phyloP scores from a whole-genome alignment of 768 basidiomycete species.

The Mycena rosella region DNA sequence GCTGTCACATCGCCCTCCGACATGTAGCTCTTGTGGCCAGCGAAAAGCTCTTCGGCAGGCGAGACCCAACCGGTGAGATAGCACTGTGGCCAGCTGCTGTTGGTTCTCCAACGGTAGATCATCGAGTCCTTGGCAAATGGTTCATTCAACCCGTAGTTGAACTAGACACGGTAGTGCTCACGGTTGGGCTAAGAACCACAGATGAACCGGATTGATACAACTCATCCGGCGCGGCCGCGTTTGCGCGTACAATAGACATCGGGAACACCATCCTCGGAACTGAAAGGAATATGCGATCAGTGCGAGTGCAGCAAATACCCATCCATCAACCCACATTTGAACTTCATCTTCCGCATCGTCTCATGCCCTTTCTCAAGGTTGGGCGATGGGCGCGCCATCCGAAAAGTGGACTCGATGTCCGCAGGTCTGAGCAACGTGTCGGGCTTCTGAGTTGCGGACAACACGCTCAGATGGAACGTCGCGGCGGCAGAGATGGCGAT shows the following conservation, averaged over 20 bases:
- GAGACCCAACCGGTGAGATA: slow-evolving; percentile 38
- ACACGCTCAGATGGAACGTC: slow-evolving; percentile 31
- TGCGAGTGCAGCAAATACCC: neutral
- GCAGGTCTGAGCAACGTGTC: slow-evolving; percentile 4
- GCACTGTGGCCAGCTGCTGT: slow-evolving; percentile 33
- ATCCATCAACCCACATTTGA: slow-evolving; percentile 27
- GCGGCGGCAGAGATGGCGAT: slow-evolving; percentile 24
- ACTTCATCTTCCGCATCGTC: slow-evolving; percentile 22
- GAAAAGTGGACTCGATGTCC: slow-evolving; percentile 18
- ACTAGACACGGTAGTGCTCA: neutral
- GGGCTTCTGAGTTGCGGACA: neutral
- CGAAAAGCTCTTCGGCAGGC: slow-evolving; percentile 16
- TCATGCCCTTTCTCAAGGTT: slow-evolving; percentile 29
- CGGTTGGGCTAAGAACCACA: slow-evolving; percentile 30
- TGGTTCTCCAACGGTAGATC: slow-evolving; percentile 39
- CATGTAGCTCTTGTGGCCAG: slow-evolving; percentile 33
- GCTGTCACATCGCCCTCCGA: slow-evolving; percentile 31
- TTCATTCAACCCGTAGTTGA: neutral
- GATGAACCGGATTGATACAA: slow-evolving; percentile 25
- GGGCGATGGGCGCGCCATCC: slow-evolving; percentile 10
- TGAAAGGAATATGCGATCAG: neutral
- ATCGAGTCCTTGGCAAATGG: slow-evolving; percentile 36
- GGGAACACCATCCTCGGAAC: slow-evolving; percentile 35
- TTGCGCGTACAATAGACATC: slow-evolving; percentile 22
- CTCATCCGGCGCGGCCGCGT: slow-evolving; percentile 24